phyloP scores from a whole-genome alignment of 108 stramenopile genomes.

The Skeletonema grethae region DNA sequence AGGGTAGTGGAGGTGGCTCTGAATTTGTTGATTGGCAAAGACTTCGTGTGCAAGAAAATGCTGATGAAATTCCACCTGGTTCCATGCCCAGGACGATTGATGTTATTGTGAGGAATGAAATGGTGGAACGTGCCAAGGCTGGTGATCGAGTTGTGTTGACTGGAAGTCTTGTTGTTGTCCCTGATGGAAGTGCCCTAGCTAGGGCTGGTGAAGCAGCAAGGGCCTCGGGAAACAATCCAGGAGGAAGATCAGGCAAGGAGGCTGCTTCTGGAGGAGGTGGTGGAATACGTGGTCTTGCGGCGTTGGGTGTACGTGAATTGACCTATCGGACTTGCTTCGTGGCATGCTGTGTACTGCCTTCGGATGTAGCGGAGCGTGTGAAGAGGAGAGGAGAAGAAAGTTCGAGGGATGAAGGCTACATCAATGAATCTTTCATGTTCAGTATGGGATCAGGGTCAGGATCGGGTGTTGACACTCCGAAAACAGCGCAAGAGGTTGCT shows the following conservation, averaged over 20 bases:
- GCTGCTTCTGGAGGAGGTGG: constrained; percentile 75
- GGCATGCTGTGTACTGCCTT: constrained; percentile 81
- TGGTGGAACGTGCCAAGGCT: constrained; percentile 98
- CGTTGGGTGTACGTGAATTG: constrained; percentile 94
- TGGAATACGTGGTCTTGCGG: constrained; percentile 90
- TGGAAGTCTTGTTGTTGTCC: constrained; percentile 92
- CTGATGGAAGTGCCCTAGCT: constrained; percentile 91
- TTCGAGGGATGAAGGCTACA: constrained; percentile 5
- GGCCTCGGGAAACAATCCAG: constrained; percentile 19
- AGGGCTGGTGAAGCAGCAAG: constrained; percentile 83
- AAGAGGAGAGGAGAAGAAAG: constrained; percentile 31
- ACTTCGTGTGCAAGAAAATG: constrained; percentile 96
- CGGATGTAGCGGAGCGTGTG: constrained; percentile 53
- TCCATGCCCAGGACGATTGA: constrained; percentile 96
- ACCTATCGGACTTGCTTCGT: constrained; percentile 96
- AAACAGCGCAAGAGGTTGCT: constrained; percentile 79
- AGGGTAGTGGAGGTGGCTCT: constrained; percentile 37
- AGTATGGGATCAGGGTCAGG: constrained; percentile 29
- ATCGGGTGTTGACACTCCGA: constrained; percentile 51
- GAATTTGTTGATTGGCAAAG: constrained; percentile 98
- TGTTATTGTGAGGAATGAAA: constrained; percentile 93
- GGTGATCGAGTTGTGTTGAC: constrained; percentile 93
- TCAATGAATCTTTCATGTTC: constrained; percentile 33
- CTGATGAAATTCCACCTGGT: constrained; percentile 97
- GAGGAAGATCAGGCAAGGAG: constrained; percentile 35